Percentiles rank a stretch among this genome's conserved stretches.
These are phyloP conservation scores for Coemansia sp. DNA, from an alignment of 192 early-diverging fungal species.

Conservation along the genomic window DNA sequence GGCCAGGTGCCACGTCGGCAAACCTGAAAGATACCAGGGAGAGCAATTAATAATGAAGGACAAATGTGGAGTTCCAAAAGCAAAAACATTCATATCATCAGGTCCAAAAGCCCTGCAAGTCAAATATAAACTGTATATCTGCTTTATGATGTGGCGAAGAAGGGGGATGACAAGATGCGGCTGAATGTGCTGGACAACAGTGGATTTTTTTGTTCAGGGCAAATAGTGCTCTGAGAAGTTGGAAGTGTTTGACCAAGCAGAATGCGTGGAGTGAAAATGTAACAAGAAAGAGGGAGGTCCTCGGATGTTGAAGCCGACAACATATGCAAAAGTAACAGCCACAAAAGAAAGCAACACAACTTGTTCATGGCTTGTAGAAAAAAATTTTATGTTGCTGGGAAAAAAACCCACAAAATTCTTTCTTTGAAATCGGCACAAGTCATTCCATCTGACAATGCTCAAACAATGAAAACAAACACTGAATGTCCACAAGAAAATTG, in stretches of 20 bases:
- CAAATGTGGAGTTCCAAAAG: background rate
- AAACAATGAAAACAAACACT: background rate
- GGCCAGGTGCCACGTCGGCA: background rate
- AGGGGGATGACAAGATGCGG: background rate
- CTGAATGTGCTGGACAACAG: background rate
- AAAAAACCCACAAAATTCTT: background rate
- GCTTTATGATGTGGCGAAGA: background rate
- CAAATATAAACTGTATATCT: background rate
- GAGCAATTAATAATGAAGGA: background rate
- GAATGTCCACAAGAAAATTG: background rate
- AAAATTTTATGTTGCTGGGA: background rate
- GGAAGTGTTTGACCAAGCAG: background rate
- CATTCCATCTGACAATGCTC: background rate
- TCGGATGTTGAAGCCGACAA: background rate
- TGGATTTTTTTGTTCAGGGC: background rate
- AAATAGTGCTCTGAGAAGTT: constrained; percentile 12
- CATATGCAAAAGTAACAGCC: background rate
- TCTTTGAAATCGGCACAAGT: background rate
- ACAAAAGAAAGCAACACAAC: background rate
- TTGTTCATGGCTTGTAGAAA: background rate
- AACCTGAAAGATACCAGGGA: background rate
- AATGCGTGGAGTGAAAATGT: constrained; percentile 2
- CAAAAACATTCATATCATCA: background rate
- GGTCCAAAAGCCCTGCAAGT: background rate
- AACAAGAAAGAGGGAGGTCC: background rate